Percentiles rank a stretch among this genome's conserved stretches.
Evolutionary conservation across 176 grass and related monocot species (phyloP).

Genomic region (Oryza punctata): DNA sequence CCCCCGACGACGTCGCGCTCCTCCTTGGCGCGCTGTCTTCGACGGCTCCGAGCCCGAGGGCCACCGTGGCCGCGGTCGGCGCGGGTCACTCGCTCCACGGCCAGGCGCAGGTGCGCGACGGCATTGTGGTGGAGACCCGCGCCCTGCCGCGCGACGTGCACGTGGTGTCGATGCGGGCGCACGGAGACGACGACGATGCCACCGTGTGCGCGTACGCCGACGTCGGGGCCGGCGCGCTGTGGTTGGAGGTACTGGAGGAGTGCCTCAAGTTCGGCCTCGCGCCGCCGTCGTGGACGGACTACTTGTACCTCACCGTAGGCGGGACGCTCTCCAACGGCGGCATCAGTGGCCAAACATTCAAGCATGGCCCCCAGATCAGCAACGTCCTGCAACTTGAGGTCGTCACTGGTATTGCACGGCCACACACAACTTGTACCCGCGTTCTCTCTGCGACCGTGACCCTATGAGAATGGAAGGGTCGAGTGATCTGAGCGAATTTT

Average conservation of each 20-base stretch:
- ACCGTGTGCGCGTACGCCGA: constrained; percentile 52
- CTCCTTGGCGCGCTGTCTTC: constrained; percentile 62
- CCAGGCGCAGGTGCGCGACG: constrained; percentile 67
- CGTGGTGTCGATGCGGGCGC: neutral
- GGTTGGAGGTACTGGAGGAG: constrained; percentile 85
- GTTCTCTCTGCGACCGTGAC: neutral
- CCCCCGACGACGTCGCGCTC: constrained; percentile 56
- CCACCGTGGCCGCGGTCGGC: constrained; percentile 65
- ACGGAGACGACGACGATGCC: neutral
- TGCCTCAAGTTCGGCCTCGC: constrained; percentile 66
- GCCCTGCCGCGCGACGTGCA: constrained; percentile 50
- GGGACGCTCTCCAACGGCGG: constrained; percentile 92
- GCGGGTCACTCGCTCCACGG: constrained; percentile 82
- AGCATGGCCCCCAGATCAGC: constrained; percentile 89
- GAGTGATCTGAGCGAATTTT: constrained; percentile 1
- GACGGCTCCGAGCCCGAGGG: neutral
- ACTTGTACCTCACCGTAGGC: constrained; percentile 84
- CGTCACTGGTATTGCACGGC: constrained; percentile 63
- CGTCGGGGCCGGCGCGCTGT: constrained; percentile 72
- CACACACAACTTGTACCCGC: constrained; percentile 17
- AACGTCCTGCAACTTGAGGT: constrained; percentile 87
- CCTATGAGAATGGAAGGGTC: neutral
- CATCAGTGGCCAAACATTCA: constrained; percentile 93
- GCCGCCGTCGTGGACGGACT: constrained; percentile 87
- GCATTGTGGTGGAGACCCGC: constrained; percentile 84